A percentile compares a stretch with the other conserved stretches of the same genome.
Evolutionary conservation across 2,329 filamentous ascomycete species (phyloP).

Genomic region (Pseudogymnoascus sp.): DNA sequence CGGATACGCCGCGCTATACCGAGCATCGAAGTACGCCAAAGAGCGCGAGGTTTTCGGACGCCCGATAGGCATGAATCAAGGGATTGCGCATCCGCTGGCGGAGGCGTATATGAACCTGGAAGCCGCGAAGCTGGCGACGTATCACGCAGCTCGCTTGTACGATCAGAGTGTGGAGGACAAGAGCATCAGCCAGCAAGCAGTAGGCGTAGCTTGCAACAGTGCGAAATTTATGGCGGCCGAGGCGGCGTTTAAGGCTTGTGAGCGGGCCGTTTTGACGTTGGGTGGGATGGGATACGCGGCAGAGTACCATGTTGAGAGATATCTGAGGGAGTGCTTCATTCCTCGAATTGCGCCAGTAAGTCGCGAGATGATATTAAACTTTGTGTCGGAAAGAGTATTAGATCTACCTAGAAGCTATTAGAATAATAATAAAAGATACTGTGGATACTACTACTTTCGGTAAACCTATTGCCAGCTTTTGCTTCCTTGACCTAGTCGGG

Average conservation of each 20-base stretch:
- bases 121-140: slow-evolving; percentile 57
- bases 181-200: slow-evolving; percentile 44
- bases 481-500: background rate
- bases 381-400: slow-evolving; percentile 62
- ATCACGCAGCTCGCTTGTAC: slow-evolving; percentile 58
- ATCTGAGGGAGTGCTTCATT: slow-evolving; percentile 57
- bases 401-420: slow-evolving; percentile 61
- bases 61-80: slow-evolving; percentile 60
- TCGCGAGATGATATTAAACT: slow-evolving; percentile 71
- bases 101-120: slow-evolving; percentile 60
- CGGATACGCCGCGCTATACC: slow-evolving; percentile 63
- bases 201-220: slow-evolving; percentile 61
- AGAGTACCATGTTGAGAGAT: slow-evolving; percentile 60
- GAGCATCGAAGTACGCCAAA: slow-evolving; percentile 57
- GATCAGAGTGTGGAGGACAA: slow-evolving; percentile 46
- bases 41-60: slow-evolving; percentile 60
- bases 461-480: background rate
- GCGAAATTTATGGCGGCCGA: slow-evolving; percentile 66
- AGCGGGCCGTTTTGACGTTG: slow-evolving; percentile 51
- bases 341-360: slow-evolving; percentile 59
- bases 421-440: background rate
- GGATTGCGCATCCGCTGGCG: slow-evolving; percentile 57
- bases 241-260: slow-evolving; percentile 55
- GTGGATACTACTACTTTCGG: background rate
- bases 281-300: slow-evolving; percentile 60